A percentile compares a stretch with the other conserved stretches of the same genome.
These are phyloP conservation scores for Rickenella mellea DNA, from an alignment of 768 basidiomycete genomes.

Conservation along the genomic window DNA sequence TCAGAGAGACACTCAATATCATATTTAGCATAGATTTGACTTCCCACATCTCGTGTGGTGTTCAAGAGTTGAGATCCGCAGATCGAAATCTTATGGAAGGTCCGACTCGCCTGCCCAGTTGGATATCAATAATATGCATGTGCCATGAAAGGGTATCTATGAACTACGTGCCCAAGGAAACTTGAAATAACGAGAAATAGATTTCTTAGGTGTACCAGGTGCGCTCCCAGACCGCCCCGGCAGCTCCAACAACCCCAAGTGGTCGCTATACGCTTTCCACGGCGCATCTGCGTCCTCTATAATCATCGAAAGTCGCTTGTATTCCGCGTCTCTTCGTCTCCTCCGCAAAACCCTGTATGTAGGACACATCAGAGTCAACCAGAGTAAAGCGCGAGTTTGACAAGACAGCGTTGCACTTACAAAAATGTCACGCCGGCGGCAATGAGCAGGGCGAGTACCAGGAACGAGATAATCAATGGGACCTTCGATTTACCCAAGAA, in stretches of 20 bases:
- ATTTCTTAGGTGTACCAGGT: too few species aligned
- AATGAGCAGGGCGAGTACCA: conserved; percentile 33
- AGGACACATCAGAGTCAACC: not conserved
- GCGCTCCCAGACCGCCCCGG: too few species aligned
- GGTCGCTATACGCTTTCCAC: conserved; percentile 1
- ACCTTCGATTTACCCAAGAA: conserved; percentile 39
- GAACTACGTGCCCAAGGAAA: too few species aligned
- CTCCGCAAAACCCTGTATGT: not conserved
- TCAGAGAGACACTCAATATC: too few species aligned
- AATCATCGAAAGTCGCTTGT: not conserved
- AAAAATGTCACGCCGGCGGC: conserved; percentile 16
- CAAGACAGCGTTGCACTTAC: not conserved
- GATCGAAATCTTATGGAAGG: too few species aligned
- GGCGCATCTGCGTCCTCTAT: not conserved
- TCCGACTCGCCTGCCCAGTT: too few species aligned
- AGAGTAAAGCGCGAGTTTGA: not conserved
- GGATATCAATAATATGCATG: too few species aligned
- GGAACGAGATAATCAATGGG: conserved; percentile 36
- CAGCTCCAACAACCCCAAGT: not conserved
- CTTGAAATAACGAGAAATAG: too few species aligned
- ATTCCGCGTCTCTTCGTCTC: not conserved
- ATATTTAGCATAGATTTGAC: too few species aligned
- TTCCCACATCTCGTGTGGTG: too few species aligned
- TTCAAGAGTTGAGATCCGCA: too few species aligned
- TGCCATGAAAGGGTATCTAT: too few species aligned